Evolutionary conservation across 2,329 filamentous ascomycete genomes (phyloP).

Genomic region (Periglandula ipomoeae): DNA sequence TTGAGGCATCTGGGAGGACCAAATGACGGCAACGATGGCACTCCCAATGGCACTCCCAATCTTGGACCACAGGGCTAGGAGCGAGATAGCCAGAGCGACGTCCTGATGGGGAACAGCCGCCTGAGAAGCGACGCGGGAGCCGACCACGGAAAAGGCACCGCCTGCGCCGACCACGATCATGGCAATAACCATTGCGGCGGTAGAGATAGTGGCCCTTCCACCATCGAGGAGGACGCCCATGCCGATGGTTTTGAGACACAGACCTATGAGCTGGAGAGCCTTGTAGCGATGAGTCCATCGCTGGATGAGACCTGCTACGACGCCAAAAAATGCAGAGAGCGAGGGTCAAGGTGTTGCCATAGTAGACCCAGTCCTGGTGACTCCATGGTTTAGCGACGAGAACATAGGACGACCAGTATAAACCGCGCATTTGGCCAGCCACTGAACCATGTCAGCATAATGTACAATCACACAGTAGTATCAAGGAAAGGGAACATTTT

Average conservation of each 20-base stretch:
- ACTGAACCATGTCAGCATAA: constrained; percentile 13
- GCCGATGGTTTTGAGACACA: constrained; percentile 25
- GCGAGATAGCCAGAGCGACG: constrained; percentile 23
- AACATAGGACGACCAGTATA: constrained; percentile 24
- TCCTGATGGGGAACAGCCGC: constrained; percentile 30
- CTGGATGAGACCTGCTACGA: constrained; percentile 23
- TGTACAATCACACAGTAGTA: no score
- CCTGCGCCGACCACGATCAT: constrained; percentile 26
- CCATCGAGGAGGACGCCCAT: constrained; percentile 27
- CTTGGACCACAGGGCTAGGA: constrained; percentile 27
- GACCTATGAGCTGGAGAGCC: constrained; percentile 25
- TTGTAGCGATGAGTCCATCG: constrained; percentile 30
- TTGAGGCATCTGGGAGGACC: constrained; percentile 22
- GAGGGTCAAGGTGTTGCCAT: constrained; percentile 24
- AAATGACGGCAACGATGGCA: constrained; percentile 26
- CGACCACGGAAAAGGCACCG: constrained; percentile 26
- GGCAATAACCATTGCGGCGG: constrained; percentile 23
- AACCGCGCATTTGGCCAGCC: constrained; percentile 22
- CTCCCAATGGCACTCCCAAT: constrained; percentile 26
- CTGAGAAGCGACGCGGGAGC: constrained; percentile 26
- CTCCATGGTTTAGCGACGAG: constrained; percentile 23
- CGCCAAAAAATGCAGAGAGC: constrained; percentile 23
- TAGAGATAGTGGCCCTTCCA: constrained; percentile 20
- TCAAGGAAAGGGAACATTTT: no score
- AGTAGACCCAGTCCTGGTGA: constrained; percentile 28